Evolutionary conservation across 768 basidiomycete genomes (phyloP).

Genomic region (Coprinellus micaceus): DNA sequence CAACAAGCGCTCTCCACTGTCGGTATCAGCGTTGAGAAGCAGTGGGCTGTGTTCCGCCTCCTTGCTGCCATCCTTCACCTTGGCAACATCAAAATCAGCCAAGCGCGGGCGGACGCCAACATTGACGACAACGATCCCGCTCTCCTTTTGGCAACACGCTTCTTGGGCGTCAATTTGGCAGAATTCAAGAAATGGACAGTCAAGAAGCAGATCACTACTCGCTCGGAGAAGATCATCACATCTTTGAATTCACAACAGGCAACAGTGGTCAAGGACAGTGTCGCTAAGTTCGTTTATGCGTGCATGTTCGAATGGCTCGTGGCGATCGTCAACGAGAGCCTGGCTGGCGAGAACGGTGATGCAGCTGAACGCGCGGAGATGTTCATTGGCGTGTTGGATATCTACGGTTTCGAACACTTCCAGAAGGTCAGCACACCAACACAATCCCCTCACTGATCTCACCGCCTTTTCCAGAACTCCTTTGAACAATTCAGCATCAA

Average conservation of each 20-base stretch:
- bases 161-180: constrained; percentile 82
- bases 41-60: constrained; percentile 96
- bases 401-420: constrained; percentile 96
- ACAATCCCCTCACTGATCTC: background rate
- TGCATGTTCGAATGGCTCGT: constrained; percentile 99
- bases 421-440: constrained; percentile 62
- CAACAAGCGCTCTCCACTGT: constrained; percentile 95
- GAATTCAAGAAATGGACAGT: constrained; percentile 99
- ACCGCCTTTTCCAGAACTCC: constrained; percentile 53
- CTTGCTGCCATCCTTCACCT: constrained; percentile 92
- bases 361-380: constrained; percentile 89
- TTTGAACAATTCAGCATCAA: constrained; percentile 99
- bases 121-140: constrained; percentile 83
- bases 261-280: constrained; percentile 90
- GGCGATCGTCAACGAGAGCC: constrained; percentile 92
- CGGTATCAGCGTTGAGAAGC: constrained; percentile 95
- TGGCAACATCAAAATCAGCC: constrained; percentile 93
- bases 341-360: constrained; percentile 92
- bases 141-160: constrained; percentile 76
- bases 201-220: constrained; percentile 95
- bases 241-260: constrained; percentile 84
- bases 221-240: constrained; percentile 94
- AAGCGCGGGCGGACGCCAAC: constrained; percentile 74
- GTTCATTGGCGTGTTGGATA: constrained; percentile 99
- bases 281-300: constrained; percentile 98